Conservation (phyloP, 139 green algal genomes). For the Tetratostichococcus sp. region DNA sequence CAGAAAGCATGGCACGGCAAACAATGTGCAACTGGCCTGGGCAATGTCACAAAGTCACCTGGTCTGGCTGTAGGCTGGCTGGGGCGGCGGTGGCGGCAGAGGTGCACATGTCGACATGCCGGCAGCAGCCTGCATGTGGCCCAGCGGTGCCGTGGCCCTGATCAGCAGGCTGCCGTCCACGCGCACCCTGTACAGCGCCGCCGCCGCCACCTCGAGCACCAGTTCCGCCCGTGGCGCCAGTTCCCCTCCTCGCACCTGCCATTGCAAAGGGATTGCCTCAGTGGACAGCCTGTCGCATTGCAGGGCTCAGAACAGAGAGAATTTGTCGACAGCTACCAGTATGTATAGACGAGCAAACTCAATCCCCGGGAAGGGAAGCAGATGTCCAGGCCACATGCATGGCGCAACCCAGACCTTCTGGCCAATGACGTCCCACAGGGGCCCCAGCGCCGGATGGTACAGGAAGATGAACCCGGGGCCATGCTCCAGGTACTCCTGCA, state of each 20-base stretch:
- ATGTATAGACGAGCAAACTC: too few relatives aligned
- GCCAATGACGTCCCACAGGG: slow-evolving; percentile 92
- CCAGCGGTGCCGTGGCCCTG: slow-evolving; percentile 43
- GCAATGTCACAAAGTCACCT: too few relatives aligned
- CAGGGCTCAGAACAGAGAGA: too few relatives aligned
- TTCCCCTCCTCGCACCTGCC: slow-evolving; percentile 45
- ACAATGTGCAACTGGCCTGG: too few relatives aligned
- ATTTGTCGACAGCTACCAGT: too few relatives aligned
- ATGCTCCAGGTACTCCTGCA: slow-evolving; percentile 65
- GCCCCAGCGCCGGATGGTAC: slow-evolving; percentile 87
- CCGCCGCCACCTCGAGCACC: slow-evolving; percentile 76
- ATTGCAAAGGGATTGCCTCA: too few relatives aligned
- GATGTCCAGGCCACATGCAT: too few relatives aligned
- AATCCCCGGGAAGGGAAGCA: too few relatives aligned
- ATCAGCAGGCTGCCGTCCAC: slow-evolving; percentile 78
- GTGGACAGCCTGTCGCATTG: too few relatives aligned
- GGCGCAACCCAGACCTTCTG: too few relatives aligned
- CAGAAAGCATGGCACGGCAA: too few relatives aligned
- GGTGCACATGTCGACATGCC: not conserved
- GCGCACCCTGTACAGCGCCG: slow-evolving; percentile 54
- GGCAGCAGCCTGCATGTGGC: slow-evolving; percentile 25
- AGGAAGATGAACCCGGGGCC: slow-evolving; percentile 88
- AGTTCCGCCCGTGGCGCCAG: slow-evolving; percentile 60
- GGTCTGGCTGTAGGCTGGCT: not conserved
- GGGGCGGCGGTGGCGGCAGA: too few relatives aligned